These are phyloP conservation scores for Lipomyces mesembrius DNA, from an alignment of 805 yeast species.

Conservation along the genomic window DNA sequence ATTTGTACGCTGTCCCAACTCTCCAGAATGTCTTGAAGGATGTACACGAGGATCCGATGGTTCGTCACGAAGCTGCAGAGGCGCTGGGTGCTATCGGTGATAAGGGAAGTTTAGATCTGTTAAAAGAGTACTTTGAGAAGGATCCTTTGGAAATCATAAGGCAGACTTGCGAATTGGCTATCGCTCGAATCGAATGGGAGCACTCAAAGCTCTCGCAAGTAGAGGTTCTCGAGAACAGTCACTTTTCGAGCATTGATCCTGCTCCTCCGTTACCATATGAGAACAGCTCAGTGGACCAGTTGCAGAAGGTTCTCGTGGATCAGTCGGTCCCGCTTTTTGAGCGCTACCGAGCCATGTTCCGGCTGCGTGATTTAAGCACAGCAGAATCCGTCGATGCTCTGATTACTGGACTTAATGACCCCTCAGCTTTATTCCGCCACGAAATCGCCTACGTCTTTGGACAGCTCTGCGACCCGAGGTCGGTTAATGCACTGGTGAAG, in stretches of 20 bases:
- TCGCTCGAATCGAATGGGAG: constrained; percentile 94
- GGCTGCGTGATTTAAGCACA: constrained; percentile 91
- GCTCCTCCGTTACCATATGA: constrained; percentile 93
- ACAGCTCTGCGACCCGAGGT: constrained; percentile 89
- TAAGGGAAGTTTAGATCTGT: constrained; percentile 65
- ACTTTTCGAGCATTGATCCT: constrained; percentile 90
- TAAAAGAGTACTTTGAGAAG: constrained; percentile 63
- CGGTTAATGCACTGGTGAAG: constrained; percentile 84
- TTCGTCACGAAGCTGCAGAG: constrained; percentile 99
- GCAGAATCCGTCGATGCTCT: constrained; percentile 92
- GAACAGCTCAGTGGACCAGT: constrained; percentile 58
- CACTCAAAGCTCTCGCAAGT: constrained; percentile 65
- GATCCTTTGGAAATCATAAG: constrained; percentile 89
- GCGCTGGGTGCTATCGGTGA: constrained; percentile 97
- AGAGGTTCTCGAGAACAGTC: constrained; percentile 74
- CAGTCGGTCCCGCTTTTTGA: constrained; percentile 81
- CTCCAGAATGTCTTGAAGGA: constrained; percentile 73
- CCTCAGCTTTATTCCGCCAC: constrained; percentile 93
- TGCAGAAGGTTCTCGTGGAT: constrained; percentile 72
- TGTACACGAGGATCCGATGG: constrained; percentile 78
- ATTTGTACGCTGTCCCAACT: constrained; percentile 73
- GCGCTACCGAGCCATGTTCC: constrained; percentile 97
- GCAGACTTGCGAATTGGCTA: constrained; percentile 97
- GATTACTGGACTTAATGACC: constrained; percentile 86
- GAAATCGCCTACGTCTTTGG: constrained; percentile 99